Evolutionary conservation across 176 grass and related monocot genomes (phyloP).

Genomic region (Triticum monococcum): DNA sequence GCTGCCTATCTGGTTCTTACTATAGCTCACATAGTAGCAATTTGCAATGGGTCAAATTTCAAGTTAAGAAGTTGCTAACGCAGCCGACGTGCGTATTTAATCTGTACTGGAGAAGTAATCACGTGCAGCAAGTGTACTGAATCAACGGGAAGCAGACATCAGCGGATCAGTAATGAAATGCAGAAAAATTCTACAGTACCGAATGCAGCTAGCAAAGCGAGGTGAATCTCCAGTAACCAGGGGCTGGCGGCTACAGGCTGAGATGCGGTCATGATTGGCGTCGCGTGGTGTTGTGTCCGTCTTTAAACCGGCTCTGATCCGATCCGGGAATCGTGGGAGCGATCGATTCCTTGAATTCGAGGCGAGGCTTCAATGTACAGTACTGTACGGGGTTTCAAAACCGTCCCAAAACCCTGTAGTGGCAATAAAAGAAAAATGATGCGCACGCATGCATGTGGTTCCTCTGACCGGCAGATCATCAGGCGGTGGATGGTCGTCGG

Average conservation of each 20-base stretch:
- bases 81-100: too few species aligned
- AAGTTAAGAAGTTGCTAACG: too few species aligned
- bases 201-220: too few species aligned
- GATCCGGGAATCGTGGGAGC: background rate
- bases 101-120: too few species aligned
- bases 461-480: background rate
- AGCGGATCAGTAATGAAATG: background rate
- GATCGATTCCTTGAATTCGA: background rate
- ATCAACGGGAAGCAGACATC: background rate
- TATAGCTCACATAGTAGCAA: too few species aligned
- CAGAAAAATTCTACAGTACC: too few species aligned
- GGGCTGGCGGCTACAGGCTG: too few species aligned
- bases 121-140: too few species aligned
- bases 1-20: too few species aligned
- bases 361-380: background rate
- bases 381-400: background rate
- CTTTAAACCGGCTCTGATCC: background rate
- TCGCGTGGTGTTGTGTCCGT: background rate
- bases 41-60: too few species aligned
- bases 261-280: slow-evolving; percentile 17
- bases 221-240: background rate
- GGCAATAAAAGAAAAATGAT: background rate
- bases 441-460: background rate
- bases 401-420: background rate
- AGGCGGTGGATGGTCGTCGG: background rate